These are phyloP conservation scores for Tephrocybe rancida DNA, from an alignment of 768 basidiomycete species.

Conservation along the genomic window DNA sequence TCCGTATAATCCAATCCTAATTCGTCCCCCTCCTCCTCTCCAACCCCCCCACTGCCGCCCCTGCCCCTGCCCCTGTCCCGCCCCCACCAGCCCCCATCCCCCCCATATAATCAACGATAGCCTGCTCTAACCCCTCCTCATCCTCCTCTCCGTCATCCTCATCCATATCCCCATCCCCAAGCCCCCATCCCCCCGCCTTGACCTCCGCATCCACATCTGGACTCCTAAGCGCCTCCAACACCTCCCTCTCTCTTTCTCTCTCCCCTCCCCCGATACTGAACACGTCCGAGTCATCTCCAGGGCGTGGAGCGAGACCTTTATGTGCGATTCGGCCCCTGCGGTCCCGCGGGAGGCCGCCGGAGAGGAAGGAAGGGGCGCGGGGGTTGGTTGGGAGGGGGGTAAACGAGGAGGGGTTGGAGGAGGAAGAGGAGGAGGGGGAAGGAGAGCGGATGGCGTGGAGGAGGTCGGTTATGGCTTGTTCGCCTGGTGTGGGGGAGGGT, in stretches of 20 bases:
- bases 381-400: slow-evolving; percentile 11
- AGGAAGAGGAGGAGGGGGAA: slow-evolving; percentile 57
- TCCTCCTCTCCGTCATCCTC: no score
- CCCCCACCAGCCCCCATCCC: no score
- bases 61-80: no score
- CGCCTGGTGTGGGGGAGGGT: slow-evolving; percentile 61
- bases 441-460: slow-evolving; percentile 64
- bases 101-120: no score
- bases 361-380: slow-evolving; percentile 67
- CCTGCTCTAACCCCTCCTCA: no score
- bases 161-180: neutral
- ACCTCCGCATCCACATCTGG: neutral
- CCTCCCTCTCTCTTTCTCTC: neutral
- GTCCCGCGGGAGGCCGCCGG: slow-evolving; percentile 75
- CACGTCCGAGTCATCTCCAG: neutral
- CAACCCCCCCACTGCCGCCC: no score
- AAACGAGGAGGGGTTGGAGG: slow-evolving; percentile 40
- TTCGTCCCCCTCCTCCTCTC: no score
- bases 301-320: slow-evolving; percentile 24
- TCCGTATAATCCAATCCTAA: no score
- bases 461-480: slow-evolving; percentile 69
- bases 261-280: neutral
- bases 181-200: neutral
- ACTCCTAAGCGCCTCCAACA: neutral
- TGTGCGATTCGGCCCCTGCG: slow-evolving; percentile 75